Evolutionary conservation across 768 basidiomycete species (phyloP).

Genomic region (Boletellus ananiceps): DNA sequence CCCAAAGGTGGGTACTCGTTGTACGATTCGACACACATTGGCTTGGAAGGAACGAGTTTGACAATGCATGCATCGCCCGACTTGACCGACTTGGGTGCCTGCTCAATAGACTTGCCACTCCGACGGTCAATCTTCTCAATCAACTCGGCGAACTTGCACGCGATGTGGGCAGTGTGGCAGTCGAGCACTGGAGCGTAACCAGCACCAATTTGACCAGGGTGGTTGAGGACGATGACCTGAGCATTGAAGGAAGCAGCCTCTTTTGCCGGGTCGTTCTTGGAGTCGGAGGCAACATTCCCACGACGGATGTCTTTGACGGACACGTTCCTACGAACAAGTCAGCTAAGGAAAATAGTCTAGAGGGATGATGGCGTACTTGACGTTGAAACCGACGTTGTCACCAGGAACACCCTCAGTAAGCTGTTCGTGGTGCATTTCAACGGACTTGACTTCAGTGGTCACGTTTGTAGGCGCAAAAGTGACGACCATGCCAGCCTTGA

Average conservation of each 20-base stretch:
- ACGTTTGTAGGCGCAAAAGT: slow-evolving; percentile 95
- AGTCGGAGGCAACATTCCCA: slow-evolving; percentile 99
- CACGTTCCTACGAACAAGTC: slow-evolving; percentile 71
- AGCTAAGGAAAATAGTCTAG: neutral
- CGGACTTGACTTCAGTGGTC: slow-evolving; percentile 99
- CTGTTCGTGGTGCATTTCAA: slow-evolving; percentile 99
- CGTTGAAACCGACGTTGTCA: slow-evolving; percentile 99
- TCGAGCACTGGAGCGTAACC: slow-evolving; percentile 99
- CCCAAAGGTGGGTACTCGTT: slow-evolving; percentile 98
- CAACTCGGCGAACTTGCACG: slow-evolving; percentile 98
- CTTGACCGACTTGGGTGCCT: slow-evolving; percentile 95
- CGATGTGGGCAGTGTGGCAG: slow-evolving; percentile 99
- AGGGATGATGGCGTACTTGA: slow-evolving; percentile 58
- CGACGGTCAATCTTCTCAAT: slow-evolving; percentile 99
- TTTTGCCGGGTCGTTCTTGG: slow-evolving; percentile 99
- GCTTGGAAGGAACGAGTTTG: slow-evolving; percentile 95
- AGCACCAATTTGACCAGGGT: slow-evolving; percentile 99
- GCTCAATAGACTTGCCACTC: slow-evolving; percentile 89
- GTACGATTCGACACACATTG: slow-evolving; percentile 93
- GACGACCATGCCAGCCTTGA: slow-evolving; percentile 99
- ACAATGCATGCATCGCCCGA: slow-evolving; percentile 99
- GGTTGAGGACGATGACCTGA: slow-evolving; percentile 99
- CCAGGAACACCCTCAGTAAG: slow-evolving; percentile 92
- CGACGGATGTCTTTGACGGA: slow-evolving; percentile 99
- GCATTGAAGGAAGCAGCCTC: slow-evolving; percentile 99